A percentile compares a stretch with the other conserved stretches of the same genome.
Evolutionary conservation across 441 rosid species (phyloP).

Genomic region (Cnidoscolus chayamansa): DNA sequence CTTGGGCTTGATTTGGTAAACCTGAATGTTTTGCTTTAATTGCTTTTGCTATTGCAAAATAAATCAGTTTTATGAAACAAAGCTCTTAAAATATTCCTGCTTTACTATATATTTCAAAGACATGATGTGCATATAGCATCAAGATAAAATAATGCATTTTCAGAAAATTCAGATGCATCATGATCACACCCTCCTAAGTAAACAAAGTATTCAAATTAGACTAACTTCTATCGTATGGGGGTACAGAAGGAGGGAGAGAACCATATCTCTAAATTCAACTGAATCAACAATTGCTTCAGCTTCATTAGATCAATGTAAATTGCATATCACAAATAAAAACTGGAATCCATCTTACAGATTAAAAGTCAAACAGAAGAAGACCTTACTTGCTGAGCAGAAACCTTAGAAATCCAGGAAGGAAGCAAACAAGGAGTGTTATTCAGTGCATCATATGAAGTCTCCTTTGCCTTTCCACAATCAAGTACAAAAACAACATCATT

Average conservation of each 20-base stretch:
- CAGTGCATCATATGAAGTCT: slow-evolving; percentile 87
- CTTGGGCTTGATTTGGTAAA: neutral
- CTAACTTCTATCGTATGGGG: neutral
- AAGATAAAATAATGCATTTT: neutral
- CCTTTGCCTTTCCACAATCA: slow-evolving; percentile 96
- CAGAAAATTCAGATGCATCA: neutral
- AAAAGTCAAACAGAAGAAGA: slow-evolving; percentile 26
- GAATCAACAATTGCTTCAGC: neutral
- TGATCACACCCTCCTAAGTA: neutral
- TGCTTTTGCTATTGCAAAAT: neutral
- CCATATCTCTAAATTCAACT: neutral
- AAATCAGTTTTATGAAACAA: neutral
- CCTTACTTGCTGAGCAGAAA: slow-evolving; percentile 87
- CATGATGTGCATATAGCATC: neutral
- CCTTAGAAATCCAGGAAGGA: slow-evolving; percentile 92
- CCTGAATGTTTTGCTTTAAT: neutral
- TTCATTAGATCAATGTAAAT: neutral
- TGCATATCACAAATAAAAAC: neutral
- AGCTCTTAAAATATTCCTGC: neutral
- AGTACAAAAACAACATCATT: slow-evolving; percentile 83
- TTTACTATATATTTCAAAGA: neutral
- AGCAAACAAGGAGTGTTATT: slow-evolving; percentile 94
- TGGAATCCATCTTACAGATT: slow-evolving; percentile 7
- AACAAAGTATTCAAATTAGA: neutral
- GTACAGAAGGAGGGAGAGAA: neutral